Evolutionary conservation across 1,139 yeast genomes (phyloP).

Genomic region (Pichia sorboxylosa): DNA sequence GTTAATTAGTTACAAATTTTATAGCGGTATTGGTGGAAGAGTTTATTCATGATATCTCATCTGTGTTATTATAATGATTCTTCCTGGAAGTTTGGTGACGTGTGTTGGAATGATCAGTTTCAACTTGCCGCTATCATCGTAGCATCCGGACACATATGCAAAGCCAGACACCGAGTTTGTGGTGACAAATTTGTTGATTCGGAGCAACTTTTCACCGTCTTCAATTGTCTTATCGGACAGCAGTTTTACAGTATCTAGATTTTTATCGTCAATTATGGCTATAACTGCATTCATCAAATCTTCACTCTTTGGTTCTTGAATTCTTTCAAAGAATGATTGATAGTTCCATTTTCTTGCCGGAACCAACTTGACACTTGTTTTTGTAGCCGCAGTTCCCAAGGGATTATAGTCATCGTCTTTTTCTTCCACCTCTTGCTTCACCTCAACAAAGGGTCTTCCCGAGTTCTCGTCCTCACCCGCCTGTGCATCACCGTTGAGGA

Average conservation of each 20-base stretch:
- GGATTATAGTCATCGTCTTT: conserved; percentile 7
- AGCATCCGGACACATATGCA: conserved; percentile 39
- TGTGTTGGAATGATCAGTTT: conserved; percentile 79
- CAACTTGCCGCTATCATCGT: conserved; percentile 59
- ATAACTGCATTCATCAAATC: conserved; percentile 20
- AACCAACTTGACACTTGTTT: background rate
- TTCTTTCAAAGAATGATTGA: conserved; percentile 3
- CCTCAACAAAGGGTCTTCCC: conserved; percentile 1
- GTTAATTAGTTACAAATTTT: too few species aligned
- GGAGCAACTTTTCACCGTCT: conserved; percentile 4
- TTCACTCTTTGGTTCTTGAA: conserved; percentile 11
- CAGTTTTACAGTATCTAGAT: conserved; percentile 13
- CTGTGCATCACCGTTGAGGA: conserved; percentile 35
- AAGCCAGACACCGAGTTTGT: conserved; percentile 23
- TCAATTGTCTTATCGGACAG: conserved; percentile 2
- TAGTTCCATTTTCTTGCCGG: conserved; percentile 36
- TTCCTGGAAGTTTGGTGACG: conserved; percentile 54
- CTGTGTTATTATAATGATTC: conserved; percentile 53
- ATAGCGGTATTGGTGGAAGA: too few species aligned
- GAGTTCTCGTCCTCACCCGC: conserved; percentile 37
- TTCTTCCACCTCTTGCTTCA: background rate
- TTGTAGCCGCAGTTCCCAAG: conserved; percentile 3
- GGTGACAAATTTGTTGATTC: conserved; percentile 9
- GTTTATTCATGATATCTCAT: conserved; percentile 55
- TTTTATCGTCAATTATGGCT: conserved; percentile 20